phyloP scores from a whole-genome alignment of 164 flowering plant species.

The Saururus chinensis region DNA sequence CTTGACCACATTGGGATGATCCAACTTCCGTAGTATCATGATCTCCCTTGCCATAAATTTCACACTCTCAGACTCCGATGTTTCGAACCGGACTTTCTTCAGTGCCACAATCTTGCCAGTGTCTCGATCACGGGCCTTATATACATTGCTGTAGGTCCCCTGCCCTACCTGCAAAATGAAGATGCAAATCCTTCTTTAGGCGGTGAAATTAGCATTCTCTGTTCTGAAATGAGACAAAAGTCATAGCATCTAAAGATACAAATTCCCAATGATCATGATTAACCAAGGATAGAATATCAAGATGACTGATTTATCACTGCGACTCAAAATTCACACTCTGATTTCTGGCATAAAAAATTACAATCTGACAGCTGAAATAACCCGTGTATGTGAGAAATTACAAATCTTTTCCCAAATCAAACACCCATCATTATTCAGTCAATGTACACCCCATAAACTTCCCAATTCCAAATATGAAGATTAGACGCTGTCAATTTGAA shows the following conservation, averaged over 20 bases:
- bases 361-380: too few species aligned
- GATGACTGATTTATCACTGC: too few species aligned
- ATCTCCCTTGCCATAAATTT: constrained; percentile 78
- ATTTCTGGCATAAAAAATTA: too few species aligned
- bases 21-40: constrained; percentile 35
- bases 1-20: constrained; percentile 67
- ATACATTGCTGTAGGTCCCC: constrained; percentile 74
- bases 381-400: neutral
- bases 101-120: constrained; percentile 61
- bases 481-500: neutral
- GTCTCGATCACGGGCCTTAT: constrained; percentile 50
- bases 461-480: neutral
- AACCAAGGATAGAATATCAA: too few species aligned
- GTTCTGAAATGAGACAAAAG: neutral
- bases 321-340: too few species aligned
- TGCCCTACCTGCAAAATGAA: constrained; percentile 47
- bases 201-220: neutral
- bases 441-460: too few species aligned
- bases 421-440: too few species aligned
- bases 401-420: too few species aligned
- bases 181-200: constrained; percentile 3
- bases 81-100: constrained; percentile 68
- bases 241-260: neutral
- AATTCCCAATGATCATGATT: too few species aligned
- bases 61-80: constrained; percentile 54